Conservation (phyloP, 2,329 filamentous ascomycete species). For the Teratosphaeria nubilosa region DNA sequence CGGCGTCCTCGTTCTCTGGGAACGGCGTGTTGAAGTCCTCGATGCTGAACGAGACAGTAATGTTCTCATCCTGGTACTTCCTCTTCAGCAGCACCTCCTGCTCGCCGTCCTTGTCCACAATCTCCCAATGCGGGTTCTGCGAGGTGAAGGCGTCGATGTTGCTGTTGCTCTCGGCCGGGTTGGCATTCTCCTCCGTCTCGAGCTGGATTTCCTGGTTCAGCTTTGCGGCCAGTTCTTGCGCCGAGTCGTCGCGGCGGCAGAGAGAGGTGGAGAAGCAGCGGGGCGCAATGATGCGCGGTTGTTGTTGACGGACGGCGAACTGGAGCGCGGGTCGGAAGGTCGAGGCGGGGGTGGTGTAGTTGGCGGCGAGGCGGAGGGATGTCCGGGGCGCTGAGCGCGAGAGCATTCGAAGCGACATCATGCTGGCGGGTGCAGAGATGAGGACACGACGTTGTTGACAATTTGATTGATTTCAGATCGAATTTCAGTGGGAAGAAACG, state of each 20-base stretch:
- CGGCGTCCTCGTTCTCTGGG: slow-evolving; percentile 46
- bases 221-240: slow-evolving; percentile 77
- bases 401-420: slow-evolving; percentile 37
- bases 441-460: not conserved
- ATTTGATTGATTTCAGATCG: not conserved
- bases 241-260: slow-evolving; percentile 39
- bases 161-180: slow-evolving; percentile 45
- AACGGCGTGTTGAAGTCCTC: slow-evolving; percentile 54
- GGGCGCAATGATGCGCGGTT: slow-evolving; percentile 5
- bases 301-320: slow-evolving; percentile 7
- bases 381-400: slow-evolving; percentile 36
- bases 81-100: slow-evolving; percentile 81
- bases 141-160: slow-evolving; percentile 77
- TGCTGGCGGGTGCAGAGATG: slow-evolving; percentile 13
- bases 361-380: slow-evolving; percentile 30
- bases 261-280: slow-evolving; percentile 36
- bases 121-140: slow-evolving; percentile 64
- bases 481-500: not conserved
- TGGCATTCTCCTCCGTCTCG: slow-evolving; percentile 58
- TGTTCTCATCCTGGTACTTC: slow-evolving; percentile 76
- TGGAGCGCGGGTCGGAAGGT: slow-evolving; percentile 24
- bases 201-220: slow-evolving; percentile 73
- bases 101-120: slow-evolving; percentile 68
- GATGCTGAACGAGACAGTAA: slow-evolving; percentile 75
- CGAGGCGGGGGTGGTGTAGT: slow-evolving; percentile 27